A percentile compares a stretch with the other conserved stretches of the same genome.
phyloP scores from a whole-genome alignment of 257 asterid species.

The Lithospermum erythrorhizon region DNA sequence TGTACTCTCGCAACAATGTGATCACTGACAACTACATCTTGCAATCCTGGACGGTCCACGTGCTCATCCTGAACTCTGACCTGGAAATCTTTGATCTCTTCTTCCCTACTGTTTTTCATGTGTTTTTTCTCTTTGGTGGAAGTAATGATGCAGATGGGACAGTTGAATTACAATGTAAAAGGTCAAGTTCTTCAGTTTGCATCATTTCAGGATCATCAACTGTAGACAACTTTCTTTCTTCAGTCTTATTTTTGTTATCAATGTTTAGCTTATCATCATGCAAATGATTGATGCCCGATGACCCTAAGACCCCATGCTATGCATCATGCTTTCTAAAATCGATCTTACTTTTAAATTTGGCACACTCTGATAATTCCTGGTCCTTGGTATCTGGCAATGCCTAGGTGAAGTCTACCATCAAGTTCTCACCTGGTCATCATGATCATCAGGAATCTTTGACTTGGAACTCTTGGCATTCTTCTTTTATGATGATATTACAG shows the following conservation, averaged over 20 bases:
- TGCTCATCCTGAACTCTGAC: constrained; percentile 3
- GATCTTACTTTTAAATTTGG: constrained; percentile 4
- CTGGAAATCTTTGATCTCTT: constrained; percentile 16
- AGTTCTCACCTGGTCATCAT: background rate
- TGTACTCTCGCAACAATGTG: too few relatives aligned
- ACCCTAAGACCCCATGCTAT: background rate
- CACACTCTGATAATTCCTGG: background rate
- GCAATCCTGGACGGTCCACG: background rate
- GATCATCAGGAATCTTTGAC: constrained; percentile 1
- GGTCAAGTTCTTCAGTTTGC: constrained; percentile 8
- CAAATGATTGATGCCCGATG: constrained; percentile 2
- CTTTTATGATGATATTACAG: background rate
- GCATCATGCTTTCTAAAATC: constrained; percentile 5
- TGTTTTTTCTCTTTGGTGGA: background rate
- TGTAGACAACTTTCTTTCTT: constrained; percentile 7
- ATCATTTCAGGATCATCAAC: constrained; percentile 12
- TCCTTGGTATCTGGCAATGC: too few relatives aligned
- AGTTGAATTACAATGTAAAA: background rate
- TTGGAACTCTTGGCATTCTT: constrained; percentile 16
- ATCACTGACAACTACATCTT: too few relatives aligned
- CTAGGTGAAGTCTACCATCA: too few relatives aligned
- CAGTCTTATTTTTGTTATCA: constrained; percentile 5
- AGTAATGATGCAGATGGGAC: background rate
- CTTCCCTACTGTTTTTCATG: constrained; percentile 4
- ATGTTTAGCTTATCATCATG: constrained; percentile 2